Base-by-base conservation (phyloP, 441 rosid genomes). In the Gossypium laxum region DNA sequence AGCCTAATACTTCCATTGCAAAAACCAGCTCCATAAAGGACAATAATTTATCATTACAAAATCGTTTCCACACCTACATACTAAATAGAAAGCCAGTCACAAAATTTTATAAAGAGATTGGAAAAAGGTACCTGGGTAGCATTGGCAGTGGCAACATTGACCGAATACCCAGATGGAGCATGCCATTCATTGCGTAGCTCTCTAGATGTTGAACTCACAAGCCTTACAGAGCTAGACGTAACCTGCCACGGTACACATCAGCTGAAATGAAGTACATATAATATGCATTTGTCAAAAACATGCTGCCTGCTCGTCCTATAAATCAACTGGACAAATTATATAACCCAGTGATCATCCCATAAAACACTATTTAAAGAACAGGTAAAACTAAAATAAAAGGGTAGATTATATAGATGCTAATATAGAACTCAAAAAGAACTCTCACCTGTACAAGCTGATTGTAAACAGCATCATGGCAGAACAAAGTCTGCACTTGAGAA, bases 81-180 rank as follows among this genome's bases (percentile, higher is more conserved):
- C 43, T 28, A 51, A 52, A 10, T 4, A 26, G 51, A 67, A n/a
- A 3, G 28, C 18, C 71, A 28, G 22, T 50, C 26, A 14, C 45
- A 28, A 51, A 4, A 67, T 15, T 38, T n/a, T 28, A 57, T 0
- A 75, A 28, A 47, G 52, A 47, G 52, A 47, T 47, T 47, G 52
- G 52, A 55, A 21, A 54, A 10, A 19, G n/a, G 77, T 73, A 94
- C 98, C 97, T 94, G 99, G 74, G 91, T 89, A 17, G 97, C 93
- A 83, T 92, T 94, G 67, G 97, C 98, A 78, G 98, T 92, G 21
- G 99, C 99, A 76, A 94, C 99, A 80, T 94, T 94, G 67, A 94
- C 81, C 18, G 99, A 88, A 77, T 77, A 92, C 70, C 91, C 97
- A 68, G 84, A 71, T n/a, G 96, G 98, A 67, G 98, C 89, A 78